Base-by-base conservation (phyloP, 305 asterid species). In the Fraxinus floribunda region DNA sequence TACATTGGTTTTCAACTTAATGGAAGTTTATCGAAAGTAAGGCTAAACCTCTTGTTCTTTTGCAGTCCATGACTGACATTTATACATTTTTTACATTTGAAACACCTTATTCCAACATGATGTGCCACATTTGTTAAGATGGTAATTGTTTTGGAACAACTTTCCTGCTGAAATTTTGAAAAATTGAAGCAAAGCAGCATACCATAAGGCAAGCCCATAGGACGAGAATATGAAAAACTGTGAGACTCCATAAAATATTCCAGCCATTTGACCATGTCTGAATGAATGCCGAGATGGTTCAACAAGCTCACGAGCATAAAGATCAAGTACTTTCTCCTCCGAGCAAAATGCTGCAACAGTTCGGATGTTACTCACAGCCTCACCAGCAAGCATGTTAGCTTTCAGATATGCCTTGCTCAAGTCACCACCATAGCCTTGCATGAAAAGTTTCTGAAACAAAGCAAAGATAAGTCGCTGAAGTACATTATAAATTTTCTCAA, bases 351-450 rank as follows among this genome's bases (percentile, higher is more conserved):
- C 98, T 18, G 98, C 98, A 36, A 96, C 94, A 0, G 99, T 96
- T 76, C 99, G 87, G 60, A 96, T 96, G 86, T 96, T 96, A 85
- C 99, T 94, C 82, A 96, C 99, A 8, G 99, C 98, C 91, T 96
- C 99, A 76, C 98, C 99, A n/a, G 99, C 99, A 32, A 94, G 93
- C 97, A 93, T 94, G 88, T 96, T 96, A 30, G 98, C 98, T 88
- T 91, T 94, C 46, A 96, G 97, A 84, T 96, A 96, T 5, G 98
- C 97, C 87, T 93, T 94, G 92, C 84, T 90, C 90, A 96, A 86
- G 95, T 96, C 93, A 11, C 91, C 90, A 1, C 98, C 98, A 86
- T 91, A 96, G 34, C 99, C 99, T 90, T 89, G 83, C 99, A 96
- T 94, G 88, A 96, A 96, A 78, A 96, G 92, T 93, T 93, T 96